Conservation (phyloP, 2,329 filamentous ascomycete species). For the Botrytis elliptica region DNA sequence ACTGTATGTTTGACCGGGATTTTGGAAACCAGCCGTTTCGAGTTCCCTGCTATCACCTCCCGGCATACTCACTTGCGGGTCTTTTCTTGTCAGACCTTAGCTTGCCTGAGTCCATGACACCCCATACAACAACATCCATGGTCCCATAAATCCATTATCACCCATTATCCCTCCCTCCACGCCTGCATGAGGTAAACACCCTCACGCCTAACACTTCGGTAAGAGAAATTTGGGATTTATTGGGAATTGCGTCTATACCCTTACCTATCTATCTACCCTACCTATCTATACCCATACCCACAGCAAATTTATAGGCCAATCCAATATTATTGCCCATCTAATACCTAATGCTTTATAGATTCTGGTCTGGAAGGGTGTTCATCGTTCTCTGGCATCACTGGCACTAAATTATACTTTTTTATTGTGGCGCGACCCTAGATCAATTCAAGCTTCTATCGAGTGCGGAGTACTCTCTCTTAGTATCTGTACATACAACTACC, state of each 20-base stretch:
- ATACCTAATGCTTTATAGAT: constrained; percentile 1
- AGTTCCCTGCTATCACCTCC: constrained; percentile 19
- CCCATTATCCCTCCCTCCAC: constrained; percentile 5
- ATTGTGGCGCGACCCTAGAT: constrained; percentile 8
- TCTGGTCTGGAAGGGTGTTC: constrained; percentile 9
- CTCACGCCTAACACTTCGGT: neutral
- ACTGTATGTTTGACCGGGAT: constrained; percentile 9
- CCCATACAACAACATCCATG: neutral
- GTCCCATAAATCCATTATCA: neutral
- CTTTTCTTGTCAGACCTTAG: constrained; percentile 17
- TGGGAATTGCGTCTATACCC: neutral
- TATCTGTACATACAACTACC: constrained; percentile 3
- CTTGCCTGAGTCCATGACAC: neutral
- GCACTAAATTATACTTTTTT: constrained; percentile 17
- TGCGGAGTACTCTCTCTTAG: constrained; percentile 2
- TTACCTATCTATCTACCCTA: neutral
- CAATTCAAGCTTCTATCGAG: constrained; percentile 11
- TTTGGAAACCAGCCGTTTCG: constrained; percentile 17
- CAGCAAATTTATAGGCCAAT: neutral
- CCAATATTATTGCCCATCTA: neutral
- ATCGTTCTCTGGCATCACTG: constrained; percentile 7
- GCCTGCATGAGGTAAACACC: constrained; percentile 13
- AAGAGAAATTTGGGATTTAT: constrained; percentile 8
- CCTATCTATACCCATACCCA: neutral
- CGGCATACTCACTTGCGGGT: constrained; percentile 12